Evolutionary conservation across 352 stramenopile species (phyloP), one percentile per base, ranked within the genome.

Genomic region (Discostella stelligera): DNA sequence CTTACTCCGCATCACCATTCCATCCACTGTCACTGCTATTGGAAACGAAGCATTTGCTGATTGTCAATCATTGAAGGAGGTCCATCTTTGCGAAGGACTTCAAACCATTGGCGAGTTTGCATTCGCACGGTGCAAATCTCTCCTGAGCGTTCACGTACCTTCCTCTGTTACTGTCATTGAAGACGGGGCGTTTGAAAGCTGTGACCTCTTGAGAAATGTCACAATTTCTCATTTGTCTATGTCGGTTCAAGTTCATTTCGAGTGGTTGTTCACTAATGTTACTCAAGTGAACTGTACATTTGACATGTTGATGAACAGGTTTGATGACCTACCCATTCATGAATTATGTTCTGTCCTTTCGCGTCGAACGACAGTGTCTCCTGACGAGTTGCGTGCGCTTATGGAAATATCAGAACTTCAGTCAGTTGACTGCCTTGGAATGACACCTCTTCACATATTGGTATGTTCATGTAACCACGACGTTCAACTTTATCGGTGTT

Each of bases 361-460:
- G n/a, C n/a, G n/a, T n/a, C n/a, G 32, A 41, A 41, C 3, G 3
- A 41, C 32, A 41, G 32, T 41, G 32, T 9, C 32, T 9, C 3
- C 3, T 41, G 32, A 41, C 32, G 32, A 9, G 32, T 41, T 41
- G 32, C 32, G 9, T 9, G 9, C 3, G 32, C 32, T 41, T 3
- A 41, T 41, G 32, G 32, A 41, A 9, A 9, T 41, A 3, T 9
- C 9, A 3, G 4, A 41, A 41, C 32, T 41, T 3, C 32, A 41
- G 3, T 41, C 32, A 41, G 32, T 41, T 41, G 49, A 56, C 49
- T 56, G 49, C 7, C 49, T 56, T 10, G 49, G 49, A 25, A 56
- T 56, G 49, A 56, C 49, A 10, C 49, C 49, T 25, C 49, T 56
- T 10, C 49, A 56, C 49, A 56, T 56, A 11, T 25, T 56, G n/a